phyloP scores from a whole-genome alignment of 768 basidiomycete genomes.

The Phylloporus rhodoxanthus region DNA sequence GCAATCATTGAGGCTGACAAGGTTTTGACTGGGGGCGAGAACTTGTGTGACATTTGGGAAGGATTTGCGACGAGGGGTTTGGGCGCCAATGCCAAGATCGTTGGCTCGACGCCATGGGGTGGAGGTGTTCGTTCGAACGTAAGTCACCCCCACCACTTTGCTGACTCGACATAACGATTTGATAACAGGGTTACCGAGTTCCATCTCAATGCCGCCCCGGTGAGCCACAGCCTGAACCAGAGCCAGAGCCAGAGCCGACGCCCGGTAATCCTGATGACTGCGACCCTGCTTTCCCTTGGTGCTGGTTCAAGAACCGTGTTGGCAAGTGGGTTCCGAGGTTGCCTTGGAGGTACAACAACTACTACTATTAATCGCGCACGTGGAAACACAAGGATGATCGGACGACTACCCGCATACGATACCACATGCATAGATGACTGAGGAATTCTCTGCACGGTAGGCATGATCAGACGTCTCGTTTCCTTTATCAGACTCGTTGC shows the following conservation, averaged over 20 bases:
- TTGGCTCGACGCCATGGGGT: constrained; percentile 85
- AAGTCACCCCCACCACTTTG: constrained; percentile 7
- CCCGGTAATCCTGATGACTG: constrained; percentile 34
- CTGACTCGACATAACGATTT: background rate
- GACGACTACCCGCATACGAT: constrained; percentile 13
- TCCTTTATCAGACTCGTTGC: background rate
- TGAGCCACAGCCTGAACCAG: constrained; percentile 15
- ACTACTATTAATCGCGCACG: constrained; percentile 15
- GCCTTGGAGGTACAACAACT: constrained; percentile 19
- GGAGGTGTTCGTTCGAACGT: constrained; percentile 78
- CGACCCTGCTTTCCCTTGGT: constrained; percentile 15
- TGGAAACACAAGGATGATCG: constrained; percentile 10
- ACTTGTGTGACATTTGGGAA: constrained; percentile 81
- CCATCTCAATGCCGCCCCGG: constrained; percentile 36
- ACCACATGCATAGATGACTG: constrained; percentile 12
- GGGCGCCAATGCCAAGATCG: constrained; percentile 68
- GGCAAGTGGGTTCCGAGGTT: constrained; percentile 20
- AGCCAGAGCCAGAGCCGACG: constrained; percentile 24
- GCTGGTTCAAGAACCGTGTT: constrained; percentile 17
- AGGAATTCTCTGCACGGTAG: background rate
- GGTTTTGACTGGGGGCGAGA: constrained; percentile 87
- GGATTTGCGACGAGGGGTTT: constrained; percentile 81
- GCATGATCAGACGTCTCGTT: background rate
- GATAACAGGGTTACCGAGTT: constrained; percentile 35
- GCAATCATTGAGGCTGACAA: constrained; percentile 90